A percentile compares a stretch with the other conserved stretches of the same genome.
These are phyloP conservation scores for Schwanniomyces pseudopolymorphus DNA, from an alignment of 805 yeast genomes.

Conservation along the genomic window DNA sequence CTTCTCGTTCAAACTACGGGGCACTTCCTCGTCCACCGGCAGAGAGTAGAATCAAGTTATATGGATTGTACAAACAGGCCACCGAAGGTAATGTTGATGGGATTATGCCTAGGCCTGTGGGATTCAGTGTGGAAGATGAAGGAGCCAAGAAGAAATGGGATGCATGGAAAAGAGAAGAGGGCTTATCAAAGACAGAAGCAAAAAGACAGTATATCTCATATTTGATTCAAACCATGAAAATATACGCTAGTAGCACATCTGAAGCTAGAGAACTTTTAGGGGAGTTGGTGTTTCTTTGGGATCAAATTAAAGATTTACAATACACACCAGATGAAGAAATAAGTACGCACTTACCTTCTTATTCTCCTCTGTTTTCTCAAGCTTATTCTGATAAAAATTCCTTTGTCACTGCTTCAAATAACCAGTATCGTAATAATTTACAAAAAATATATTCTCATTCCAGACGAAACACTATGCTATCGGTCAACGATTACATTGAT, in stretches of 20 bases:
- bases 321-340: conserved; percentile 27
- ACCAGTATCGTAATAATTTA: conserved; percentile 33
- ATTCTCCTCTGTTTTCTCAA: conserved; percentile 35
- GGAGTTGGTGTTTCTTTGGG: conserved; percentile 75
- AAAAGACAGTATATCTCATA: conserved; percentile 67
- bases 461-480: conserved; percentile 35
- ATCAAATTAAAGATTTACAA: conserved; percentile 57
- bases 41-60: conserved; percentile 62
- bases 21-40: conserved; percentile 77
- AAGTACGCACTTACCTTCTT: conserved; percentile 27
- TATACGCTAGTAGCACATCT: conserved; percentile 64
- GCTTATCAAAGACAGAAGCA: conserved; percentile 67
- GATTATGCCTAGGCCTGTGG: conserved; percentile 64
- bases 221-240: conserved; percentile 69
- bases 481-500: conserved; percentile 35
- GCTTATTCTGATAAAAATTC: conserved; percentile 36
- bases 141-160: conserved; percentile 77
- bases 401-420: conserved; percentile 34
- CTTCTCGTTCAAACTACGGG: conserved; percentile 61
- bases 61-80: conserved; percentile 86
- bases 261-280: conserved; percentile 64
- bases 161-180: conserved; percentile 79
- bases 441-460: conserved; percentile 46
- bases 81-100: conserved; percentile 82
- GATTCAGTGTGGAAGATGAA: conserved; percentile 58